phyloP scores from a whole-genome alignment of 2,329 filamentous ascomycete genomes.

The Aureobasidium pullulans region DNA sequence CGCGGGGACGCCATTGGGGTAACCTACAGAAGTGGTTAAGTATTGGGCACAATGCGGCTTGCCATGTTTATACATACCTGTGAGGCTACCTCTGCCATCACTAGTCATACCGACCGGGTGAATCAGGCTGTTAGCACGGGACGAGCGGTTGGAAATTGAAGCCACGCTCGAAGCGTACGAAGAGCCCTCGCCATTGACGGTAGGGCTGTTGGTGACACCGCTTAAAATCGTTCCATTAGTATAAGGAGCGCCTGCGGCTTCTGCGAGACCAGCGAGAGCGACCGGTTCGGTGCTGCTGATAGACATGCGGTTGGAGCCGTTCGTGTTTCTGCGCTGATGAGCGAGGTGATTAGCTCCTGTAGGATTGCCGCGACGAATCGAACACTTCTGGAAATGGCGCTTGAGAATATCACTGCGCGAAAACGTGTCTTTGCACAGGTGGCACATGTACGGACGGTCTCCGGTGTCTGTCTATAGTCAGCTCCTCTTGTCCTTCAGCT shows the following conservation, averaged over 20 bases:
- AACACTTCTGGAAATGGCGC: slow-evolving; percentile 98
- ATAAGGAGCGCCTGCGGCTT: slow-evolving; percentile 25
- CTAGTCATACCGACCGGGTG: slow-evolving; percentile 28
- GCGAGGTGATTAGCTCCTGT: slow-evolving; percentile 91
- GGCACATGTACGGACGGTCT: slow-evolving; percentile 96
- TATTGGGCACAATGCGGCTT: slow-evolving; percentile 22
- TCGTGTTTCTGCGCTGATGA: slow-evolving; percentile 49
- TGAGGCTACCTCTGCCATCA: slow-evolving; percentile 12
- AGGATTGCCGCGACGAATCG: slow-evolving; percentile 89
- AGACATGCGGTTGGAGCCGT: slow-evolving; percentile 29
- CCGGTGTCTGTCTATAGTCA: slow-evolving; percentile 68
- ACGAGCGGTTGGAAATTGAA: slow-evolving; percentile 40
- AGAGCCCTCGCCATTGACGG: slow-evolving; percentile 27
- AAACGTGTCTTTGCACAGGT: slow-evolving; percentile 95
- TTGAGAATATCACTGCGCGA: slow-evolving; percentile 97
- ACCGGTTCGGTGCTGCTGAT: slow-evolving; percentile 30
- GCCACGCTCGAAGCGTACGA: slow-evolving; percentile 31
- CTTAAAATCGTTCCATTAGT: slow-evolving; percentile 20
- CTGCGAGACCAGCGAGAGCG: slow-evolving; percentile 28
- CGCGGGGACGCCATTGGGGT: slow-evolving; percentile 25
- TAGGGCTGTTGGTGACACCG: slow-evolving; percentile 26
- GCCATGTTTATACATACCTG: slow-evolving; percentile 24
- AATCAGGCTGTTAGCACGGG: slow-evolving; percentile 43
- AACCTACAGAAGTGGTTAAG: slow-evolving; percentile 20
- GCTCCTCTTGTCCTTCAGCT: slow-evolving; percentile 16